A percentile compares a stretch with the other conserved stretches of the same genome.
Conservation (phyloP, 2,329 filamentous ascomycete genomes). For the Scedosporium boydii region DNA sequence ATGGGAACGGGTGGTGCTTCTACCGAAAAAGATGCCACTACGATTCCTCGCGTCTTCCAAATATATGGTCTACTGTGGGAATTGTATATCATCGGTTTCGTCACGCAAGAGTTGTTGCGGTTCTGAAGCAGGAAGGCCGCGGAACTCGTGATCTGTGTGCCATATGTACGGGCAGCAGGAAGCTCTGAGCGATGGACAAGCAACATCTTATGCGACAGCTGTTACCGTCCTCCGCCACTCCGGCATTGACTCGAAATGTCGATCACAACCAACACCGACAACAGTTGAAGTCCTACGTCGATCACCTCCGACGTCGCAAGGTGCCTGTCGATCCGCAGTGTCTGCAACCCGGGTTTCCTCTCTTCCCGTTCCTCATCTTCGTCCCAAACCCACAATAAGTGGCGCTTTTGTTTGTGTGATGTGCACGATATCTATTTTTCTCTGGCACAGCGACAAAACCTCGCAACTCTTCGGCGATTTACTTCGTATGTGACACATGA, state of each 20-base stretch:
- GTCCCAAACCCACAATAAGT: neutral
- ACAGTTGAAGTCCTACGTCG: neutral
- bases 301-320: slow-evolving; percentile 3
- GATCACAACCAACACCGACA: neutral
- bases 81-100: neutral
- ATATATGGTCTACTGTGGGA: too few species aligned
- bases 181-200: neutral
- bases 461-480: neutral
- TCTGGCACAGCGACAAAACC: neutral
- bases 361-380: neutral
- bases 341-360: neutral
- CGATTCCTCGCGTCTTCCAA: too few species aligned
- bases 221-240: neutral
- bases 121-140: neutral
- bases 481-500: neutral
- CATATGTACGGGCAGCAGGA: neutral
- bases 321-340: neutral
- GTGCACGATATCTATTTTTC: neutral
- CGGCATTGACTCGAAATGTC: neutral
- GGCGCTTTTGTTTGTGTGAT: neutral
- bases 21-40: too few species aligned
- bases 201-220: neutral
- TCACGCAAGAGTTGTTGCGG: neutral
- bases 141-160: neutral
- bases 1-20: too few species aligned